Conservation (phyloP, 371 early-diverging fungal species). For the Syncephalastrum monosporum region DNA sequence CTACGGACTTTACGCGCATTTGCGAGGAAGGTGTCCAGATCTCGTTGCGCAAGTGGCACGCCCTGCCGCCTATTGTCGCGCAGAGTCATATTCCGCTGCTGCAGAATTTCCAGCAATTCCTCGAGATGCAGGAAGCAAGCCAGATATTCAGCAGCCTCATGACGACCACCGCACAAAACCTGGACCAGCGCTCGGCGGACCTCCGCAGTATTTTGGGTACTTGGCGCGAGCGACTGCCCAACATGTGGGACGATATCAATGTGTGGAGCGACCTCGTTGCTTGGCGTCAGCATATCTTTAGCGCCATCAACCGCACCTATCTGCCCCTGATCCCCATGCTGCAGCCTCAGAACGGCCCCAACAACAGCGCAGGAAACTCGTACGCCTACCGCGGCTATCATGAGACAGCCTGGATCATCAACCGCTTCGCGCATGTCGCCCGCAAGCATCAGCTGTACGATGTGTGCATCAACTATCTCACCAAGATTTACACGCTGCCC, state of each 20-base stretch:
- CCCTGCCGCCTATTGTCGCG: slow-evolving; percentile 80
- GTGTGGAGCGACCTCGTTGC: slow-evolving; percentile 97
- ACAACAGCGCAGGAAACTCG: slow-evolving; percentile 69
- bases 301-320: slow-evolving; percentile 93
- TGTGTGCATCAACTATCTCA: slow-evolving; percentile 91
- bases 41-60: slow-evolving; percentile 82
- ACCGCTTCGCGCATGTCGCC: slow-evolving; percentile 99
- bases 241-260: slow-evolving; percentile 95
- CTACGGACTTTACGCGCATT: slow-evolving; percentile 74
- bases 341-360: slow-evolving; percentile 48
- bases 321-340: slow-evolving; percentile 81
- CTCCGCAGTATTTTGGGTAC: slow-evolving; percentile 88
- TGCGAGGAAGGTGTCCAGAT: slow-evolving; percentile 90
- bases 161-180: slow-evolving; percentile 73
- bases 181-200: slow-evolving; percentile 84
- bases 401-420: slow-evolving; percentile 99
- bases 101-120: slow-evolving; percentile 92
- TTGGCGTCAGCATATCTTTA: slow-evolving; percentile 98
- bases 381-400: slow-evolving; percentile 98
- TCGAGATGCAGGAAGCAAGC: slow-evolving; percentile 92
- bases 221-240: slow-evolving; percentile 98
- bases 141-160: slow-evolving; percentile 83
- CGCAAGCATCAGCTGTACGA: slow-evolving; percentile 93
- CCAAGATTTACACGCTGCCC: slow-evolving; percentile 97
- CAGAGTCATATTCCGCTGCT: slow-evolving; percentile 85